phyloP scores from a whole-genome alignment of 148 eudicot species.

The Beta vulgaris region DNA sequence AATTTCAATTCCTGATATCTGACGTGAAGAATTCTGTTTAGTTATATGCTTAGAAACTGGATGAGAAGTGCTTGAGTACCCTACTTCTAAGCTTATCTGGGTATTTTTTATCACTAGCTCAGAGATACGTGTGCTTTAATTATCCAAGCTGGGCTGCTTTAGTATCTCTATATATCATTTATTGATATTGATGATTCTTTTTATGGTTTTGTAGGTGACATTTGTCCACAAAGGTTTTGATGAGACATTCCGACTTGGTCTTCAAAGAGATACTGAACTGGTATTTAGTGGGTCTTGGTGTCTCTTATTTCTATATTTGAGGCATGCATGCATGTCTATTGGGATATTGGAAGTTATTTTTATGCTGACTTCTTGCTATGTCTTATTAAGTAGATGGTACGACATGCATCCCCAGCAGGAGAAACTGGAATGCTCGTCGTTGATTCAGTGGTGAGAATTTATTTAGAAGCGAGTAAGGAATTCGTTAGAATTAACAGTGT shows the following conservation, averaged over 20 bases:
- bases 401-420: constrained; percentile 70
- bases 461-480: constrained; percentile 4
- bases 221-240: constrained; percentile 98
- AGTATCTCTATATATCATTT: not conserved
- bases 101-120: not conserved
- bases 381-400: constrained; percentile 65
- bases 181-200: constrained; percentile 16
- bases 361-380: constrained; percentile 18
- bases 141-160: not conserved
- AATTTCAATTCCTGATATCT: not conserved
- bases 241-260: constrained; percentile 95
- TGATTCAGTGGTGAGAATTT: constrained; percentile 83
- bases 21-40: not conserved
- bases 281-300: constrained; percentile 33
- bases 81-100: not conserved
- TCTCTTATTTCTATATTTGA: not conserved
- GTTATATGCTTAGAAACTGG: not conserved
- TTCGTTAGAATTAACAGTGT: constrained; percentile 7
- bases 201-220: constrained; percentile 51
- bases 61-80: not conserved
- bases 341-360: not conserved
- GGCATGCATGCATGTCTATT: not conserved
- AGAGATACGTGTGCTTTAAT: not conserved
- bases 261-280: constrained; percentile 78
- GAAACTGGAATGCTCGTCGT: constrained; percentile 99